Base-by-base conservation (phyloP, 768 basidiomycete species). In the Cytidiella melzeri region DNA sequence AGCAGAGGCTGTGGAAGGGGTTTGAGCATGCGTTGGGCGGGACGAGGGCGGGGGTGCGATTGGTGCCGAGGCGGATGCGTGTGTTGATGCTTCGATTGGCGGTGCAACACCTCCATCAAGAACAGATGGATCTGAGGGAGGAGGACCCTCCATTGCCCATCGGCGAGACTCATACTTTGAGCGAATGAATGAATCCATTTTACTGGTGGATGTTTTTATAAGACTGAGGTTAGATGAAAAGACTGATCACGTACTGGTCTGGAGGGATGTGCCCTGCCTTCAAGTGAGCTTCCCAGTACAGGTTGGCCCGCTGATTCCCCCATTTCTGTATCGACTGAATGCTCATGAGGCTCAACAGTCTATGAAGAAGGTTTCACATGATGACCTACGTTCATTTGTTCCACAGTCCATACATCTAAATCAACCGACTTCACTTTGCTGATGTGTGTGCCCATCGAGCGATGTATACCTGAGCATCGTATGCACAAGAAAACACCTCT, bases 391-490 rank as follows among this genome's bases (percentile, higher is more conserved):
- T 84, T 82, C 87, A 99, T 94, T 70, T 99, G 95, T 55, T 97
- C 93, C 2, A 92, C 91, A 6, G 92, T 95, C 95, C 95, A 99
- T 15, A 88, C 81, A 60, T 99, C 95, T 47, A 99, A 82, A 69
- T 99, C 95, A 47, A 99, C 90, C 2, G 92, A 95, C 63, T 96
- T 96, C 64, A 99, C 89, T 63, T 87, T 90, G 69, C 88, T 90
- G 66, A 98, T 96, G 67, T 99, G 95, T 0, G 95, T 97, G 52
- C 95, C 95, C 92, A 99, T 93, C 36, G 91, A 87, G 38, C 95
- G 84, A 68, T 99, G 95, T 50, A 97, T 89, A 24, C 95, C 95
- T 12, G 94, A 97, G 69, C 95, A 99, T 51, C 95, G 82, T 55
- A 99, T 96, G 64, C 95, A 99, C 34, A 98, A 74, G 63, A 92